Evolutionary conservation across 2,329 filamentous ascomycete genomes (phyloP).

Genomic region (Cytospora piceae): DNA sequence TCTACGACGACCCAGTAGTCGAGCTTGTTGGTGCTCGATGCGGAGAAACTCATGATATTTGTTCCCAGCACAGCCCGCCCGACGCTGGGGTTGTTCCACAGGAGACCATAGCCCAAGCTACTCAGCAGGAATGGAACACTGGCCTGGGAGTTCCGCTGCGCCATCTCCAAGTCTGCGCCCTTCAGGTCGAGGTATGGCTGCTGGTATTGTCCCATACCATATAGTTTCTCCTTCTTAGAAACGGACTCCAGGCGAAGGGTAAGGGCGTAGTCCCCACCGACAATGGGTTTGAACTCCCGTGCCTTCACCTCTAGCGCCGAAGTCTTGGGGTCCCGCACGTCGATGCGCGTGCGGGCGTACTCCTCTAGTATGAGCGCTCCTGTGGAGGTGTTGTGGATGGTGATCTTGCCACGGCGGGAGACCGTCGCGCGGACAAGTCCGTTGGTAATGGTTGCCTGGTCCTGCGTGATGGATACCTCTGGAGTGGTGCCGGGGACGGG

Average conservation of each 20-base stretch:
- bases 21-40: slow-evolving; percentile 57
- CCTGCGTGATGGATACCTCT: slow-evolving; percentile 31
- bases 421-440: slow-evolving; percentile 53
- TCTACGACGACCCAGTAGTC: slow-evolving; percentile 69
- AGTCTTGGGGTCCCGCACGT: slow-evolving; percentile 60
- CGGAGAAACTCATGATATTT: slow-evolving; percentile 65
- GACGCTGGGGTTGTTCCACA: slow-evolving; percentile 69
- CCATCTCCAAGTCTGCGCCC: slow-evolving; percentile 64
- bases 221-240: slow-evolving; percentile 61
- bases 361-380: slow-evolving; percentile 55
- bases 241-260: slow-evolving; percentile 62
- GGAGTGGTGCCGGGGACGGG: slow-evolving; percentile 30
- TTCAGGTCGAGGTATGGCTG: slow-evolving; percentile 67
- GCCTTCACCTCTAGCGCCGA: slow-evolving; percentile 60
- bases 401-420: slow-evolving; percentile 53
- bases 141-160: slow-evolving; percentile 69
- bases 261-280: slow-evolving; percentile 58
- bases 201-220: slow-evolving; percentile 72
- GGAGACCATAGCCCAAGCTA: slow-evolving; percentile 62
- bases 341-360: slow-evolving; percentile 53
- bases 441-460: slow-evolving; percentile 48
- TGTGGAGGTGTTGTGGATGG: slow-evolving; percentile 46
- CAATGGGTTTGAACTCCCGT: slow-evolving; percentile 59
- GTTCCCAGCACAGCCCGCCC: slow-evolving; percentile 64
- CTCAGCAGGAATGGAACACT: slow-evolving; percentile 66